Evolutionary conservation across 106 monocot species (phyloP).

Genomic region (Posidonia australis): DNA sequence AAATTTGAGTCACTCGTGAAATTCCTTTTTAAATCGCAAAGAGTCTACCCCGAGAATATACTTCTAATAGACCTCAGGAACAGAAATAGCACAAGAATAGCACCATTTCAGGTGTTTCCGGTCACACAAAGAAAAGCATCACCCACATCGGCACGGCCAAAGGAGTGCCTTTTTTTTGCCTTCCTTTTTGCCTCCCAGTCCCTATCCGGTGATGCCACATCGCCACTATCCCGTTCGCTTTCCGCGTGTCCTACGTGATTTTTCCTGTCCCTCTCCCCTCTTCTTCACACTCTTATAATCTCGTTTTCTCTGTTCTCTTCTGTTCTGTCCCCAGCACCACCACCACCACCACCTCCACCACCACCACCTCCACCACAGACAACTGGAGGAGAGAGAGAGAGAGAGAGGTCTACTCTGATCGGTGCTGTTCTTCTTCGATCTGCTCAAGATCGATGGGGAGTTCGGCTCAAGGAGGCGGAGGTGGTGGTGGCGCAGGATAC

Average conservation of each 20-base stretch:
- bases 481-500: conserved; percentile 5
- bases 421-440: too few species aligned
- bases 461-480: conserved; percentile 8
- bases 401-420: neutral
- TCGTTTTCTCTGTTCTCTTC: neutral
- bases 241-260: neutral
- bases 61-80: too few species aligned
- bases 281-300: neutral
- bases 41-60: too few species aligned
- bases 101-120: too few species aligned
- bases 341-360: neutral
- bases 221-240: neutral
- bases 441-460: conserved; percentile 14
- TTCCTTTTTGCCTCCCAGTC: too few species aligned
- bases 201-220: neutral
- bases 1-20: too few species aligned
- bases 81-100: too few species aligned
- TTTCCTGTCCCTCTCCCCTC: neutral
- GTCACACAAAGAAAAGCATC: too few species aligned
- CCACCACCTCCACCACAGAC: neutral
- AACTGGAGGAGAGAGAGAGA: neutral
- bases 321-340: neutral
- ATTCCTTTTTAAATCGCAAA: too few species aligned
- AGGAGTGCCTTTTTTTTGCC: too few species aligned
- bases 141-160: too few species aligned